Evolutionary conservation across 169 alveolate genomes (phyloP).

Genomic region (Ichthyophthirius multifiliis): DNA sequence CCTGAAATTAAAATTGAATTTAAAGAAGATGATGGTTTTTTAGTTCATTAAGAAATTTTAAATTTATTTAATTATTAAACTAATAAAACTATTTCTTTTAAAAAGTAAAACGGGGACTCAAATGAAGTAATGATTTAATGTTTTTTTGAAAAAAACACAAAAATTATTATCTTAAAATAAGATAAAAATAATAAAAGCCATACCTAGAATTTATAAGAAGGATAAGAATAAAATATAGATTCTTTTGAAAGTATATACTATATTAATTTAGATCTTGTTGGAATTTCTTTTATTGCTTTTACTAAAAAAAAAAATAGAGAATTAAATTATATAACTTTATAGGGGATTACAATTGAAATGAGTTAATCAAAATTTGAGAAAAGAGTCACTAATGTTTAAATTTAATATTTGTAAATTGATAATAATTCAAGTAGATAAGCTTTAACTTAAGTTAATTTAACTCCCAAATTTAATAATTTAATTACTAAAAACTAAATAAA

Average conservation of each 20-base stretch:
- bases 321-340: background rate
- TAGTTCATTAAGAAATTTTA: background rate
- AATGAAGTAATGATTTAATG: background rate
- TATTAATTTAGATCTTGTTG: background rate
- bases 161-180: too few species aligned
- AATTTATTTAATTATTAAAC: too few species aligned
- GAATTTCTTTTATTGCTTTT: background rate
- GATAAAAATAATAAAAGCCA: too few species aligned
- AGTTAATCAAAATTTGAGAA: too few species aligned
- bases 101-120: background rate
- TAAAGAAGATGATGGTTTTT: too few species aligned
- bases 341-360: background rate
- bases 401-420: background rate
- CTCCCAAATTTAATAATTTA: background rate
- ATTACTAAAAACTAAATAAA: too few species aligned
- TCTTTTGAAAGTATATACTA: too few species aligned
- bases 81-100: background rate
- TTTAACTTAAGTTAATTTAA: background rate
- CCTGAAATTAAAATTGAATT: background rate
- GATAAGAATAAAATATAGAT: too few species aligned
- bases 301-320: background rate
- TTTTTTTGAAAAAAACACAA: background rate
- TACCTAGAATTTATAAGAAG: background rate
- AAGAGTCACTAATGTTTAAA: background rate
- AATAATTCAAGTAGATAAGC: background rate